Base-by-base conservation (phyloP, 164 flowering plant species). In the Liriodendron chinense region DNA sequence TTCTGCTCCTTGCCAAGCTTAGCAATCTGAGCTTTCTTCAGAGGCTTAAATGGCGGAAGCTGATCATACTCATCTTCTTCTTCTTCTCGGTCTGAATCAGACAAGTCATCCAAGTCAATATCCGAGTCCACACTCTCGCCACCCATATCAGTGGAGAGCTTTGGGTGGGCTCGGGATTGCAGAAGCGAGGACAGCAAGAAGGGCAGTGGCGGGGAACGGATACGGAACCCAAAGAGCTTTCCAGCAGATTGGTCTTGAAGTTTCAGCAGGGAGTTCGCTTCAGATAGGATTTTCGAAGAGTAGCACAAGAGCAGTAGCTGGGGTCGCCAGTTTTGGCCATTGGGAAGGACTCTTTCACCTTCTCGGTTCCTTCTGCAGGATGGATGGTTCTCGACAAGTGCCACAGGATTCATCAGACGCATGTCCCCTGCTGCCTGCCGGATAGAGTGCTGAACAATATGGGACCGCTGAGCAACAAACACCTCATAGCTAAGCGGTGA, bases 1-100 rank as follows among this genome's bases (percentile, higher is more conserved):
- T 71, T 89, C 85, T 96, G 97, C 72, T 94, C 98, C 62, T 85
- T 87, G 87, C 91, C 92, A 64, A 96, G 97, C 77, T 86, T 91
- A 28, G 85, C 89, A 70, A 96, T 71, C 79, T 96, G 97, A 74
- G 91, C 75, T 79, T 86, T 96, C 84, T 76, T 83, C 22, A 96
- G 80, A 76, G 99, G 98, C 86, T 90, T 91, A 81, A 96, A 96
- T 25, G 99, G 93, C 47, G 97, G 99, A 64, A 96, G 98, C 85
- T 90, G 94, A 71, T 92, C 97, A 78, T 93, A 96, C 78, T 96
- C 99, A 72, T 93, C 97, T 75, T 89, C 97, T 16, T 83, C 90
- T 68, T 87, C 97, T 72, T 91, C 97, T 43, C 77, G 80, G 34
- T 95, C 98, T 26, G 89, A 86, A 78, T 92, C 96, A 21, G 97